phyloP scores from a whole-genome alignment of 2,329 filamentous ascomycete species.

The Ophiobolus disseminans region DNA sequence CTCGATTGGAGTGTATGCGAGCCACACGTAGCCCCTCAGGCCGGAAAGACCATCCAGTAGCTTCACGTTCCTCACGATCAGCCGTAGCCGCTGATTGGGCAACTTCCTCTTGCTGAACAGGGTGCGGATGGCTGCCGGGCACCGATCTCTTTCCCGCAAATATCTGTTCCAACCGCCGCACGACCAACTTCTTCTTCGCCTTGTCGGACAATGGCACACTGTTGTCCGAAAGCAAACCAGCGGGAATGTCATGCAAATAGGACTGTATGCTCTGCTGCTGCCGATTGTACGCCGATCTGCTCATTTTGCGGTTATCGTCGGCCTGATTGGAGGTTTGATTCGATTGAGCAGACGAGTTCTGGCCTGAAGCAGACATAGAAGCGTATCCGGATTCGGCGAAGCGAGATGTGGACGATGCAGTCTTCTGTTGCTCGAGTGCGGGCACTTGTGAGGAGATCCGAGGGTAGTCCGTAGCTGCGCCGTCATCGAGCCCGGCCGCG shows the following conservation, averaged over 20 bases:
- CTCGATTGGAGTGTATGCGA: constrained; percentile 49
- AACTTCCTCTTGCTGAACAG: constrained; percentile 64
- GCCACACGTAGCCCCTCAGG: constrained; percentile 56
- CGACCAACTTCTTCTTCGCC: constrained; percentile 78
- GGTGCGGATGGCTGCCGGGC: constrained; percentile 55
- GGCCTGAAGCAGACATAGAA: constrained; percentile 62
- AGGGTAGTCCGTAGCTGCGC: constrained; percentile 25
- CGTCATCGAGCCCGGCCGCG: constrained; percentile 65
- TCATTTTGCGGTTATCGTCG: constrained; percentile 36
- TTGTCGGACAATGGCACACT: constrained; percentile 70
- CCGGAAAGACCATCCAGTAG: constrained; percentile 42
- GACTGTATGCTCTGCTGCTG: constrained; percentile 66
- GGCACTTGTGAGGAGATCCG: constrained; percentile 46
- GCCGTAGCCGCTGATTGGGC: constrained; percentile 61
- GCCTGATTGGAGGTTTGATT: constrained; percentile 30
- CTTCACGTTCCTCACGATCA: constrained; percentile 52
- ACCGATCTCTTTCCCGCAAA: constrained; percentile 73
- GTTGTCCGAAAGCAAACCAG: constrained; percentile 69
- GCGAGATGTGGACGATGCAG: constrained; percentile 64
- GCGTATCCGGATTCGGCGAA: constrained; percentile 66
- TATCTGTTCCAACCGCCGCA: constrained; percentile 77
- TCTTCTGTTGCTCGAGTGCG: constrained; percentile 62
- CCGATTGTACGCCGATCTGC: constrained; percentile 40
- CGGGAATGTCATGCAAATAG: constrained; percentile 75
- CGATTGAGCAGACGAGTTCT: constrained; percentile 51